A percentile compares a stretch with the other conserved stretches of the same genome.
phyloP scores from a whole-genome alignment of 352 stramenopile genomes.

The Hyphochytrium catenoides region DNA sequence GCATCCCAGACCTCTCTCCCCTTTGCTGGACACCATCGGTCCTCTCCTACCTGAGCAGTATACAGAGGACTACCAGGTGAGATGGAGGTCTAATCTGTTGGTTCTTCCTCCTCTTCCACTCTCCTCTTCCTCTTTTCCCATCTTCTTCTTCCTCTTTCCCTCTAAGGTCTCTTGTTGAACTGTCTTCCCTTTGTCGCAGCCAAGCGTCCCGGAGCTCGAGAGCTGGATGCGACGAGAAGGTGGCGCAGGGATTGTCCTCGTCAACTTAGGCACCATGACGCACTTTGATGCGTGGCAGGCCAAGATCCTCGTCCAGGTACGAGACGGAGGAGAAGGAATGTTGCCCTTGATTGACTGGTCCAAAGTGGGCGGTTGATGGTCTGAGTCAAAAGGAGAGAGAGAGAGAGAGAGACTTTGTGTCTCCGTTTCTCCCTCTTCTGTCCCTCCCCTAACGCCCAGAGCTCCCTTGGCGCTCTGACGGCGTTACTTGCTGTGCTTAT shows the following conservation, averaged over 20 bases:
- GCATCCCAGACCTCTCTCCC: conserved; percentile 39
- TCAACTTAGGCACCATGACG: conserved; percentile 43
- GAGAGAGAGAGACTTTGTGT: too few relatives aligned
- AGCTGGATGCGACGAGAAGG: conserved; percentile 8
- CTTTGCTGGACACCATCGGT: conserved; percentile 41
- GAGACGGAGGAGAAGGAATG: too few relatives aligned
- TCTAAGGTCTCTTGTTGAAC: conserved; percentile 14
- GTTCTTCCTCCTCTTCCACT: conserved; percentile 1
- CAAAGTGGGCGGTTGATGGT: too few relatives aligned
- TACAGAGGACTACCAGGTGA: background rate
- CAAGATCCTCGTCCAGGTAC: conserved; percentile 35
- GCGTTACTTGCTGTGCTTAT: too few relatives aligned
- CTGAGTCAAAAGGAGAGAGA: too few relatives aligned
- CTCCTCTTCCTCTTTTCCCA: too few relatives aligned
- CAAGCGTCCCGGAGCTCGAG: conserved; percentile 6
- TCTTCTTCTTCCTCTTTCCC: conserved; percentile 6
- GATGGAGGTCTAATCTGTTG: conserved; percentile 1
- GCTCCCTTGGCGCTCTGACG: too few relatives aligned
- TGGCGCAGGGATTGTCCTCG: conserved; percentile 23
- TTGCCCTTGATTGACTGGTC: too few relatives aligned
- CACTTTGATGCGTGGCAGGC: conserved; percentile 56
- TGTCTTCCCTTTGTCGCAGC: conserved; percentile 2
- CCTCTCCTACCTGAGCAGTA: conserved; percentile 27
- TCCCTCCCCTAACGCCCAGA: too few relatives aligned
- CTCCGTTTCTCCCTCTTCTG: too few relatives aligned